Evolutionary conservation across 768 basidiomycete genomes (phyloP), one percentile per base, ranked within the genome.

Genomic region (Trametes meyenii): DNA sequence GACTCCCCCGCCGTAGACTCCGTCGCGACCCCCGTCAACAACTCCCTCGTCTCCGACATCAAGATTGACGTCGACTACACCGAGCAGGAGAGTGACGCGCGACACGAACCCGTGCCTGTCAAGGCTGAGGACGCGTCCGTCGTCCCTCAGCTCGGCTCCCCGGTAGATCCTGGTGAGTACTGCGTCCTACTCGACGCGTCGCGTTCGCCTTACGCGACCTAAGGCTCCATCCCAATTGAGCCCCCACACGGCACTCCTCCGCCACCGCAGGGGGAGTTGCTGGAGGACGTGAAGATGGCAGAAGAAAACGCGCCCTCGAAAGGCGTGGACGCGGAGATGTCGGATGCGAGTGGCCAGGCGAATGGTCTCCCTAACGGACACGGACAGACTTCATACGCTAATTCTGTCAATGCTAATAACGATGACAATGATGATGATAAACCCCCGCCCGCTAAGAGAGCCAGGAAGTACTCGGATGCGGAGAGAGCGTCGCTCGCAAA

Each of bases 371-470:
- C 68, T 63, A 68, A 70, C 59, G 71, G 70, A 60, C 70, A 66
- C 59, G 71, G 70, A 60, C 70, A 66, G 44, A 64, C 58, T 52
- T 69, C 71, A 60, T 72, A 72, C 64, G 67, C 71, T 72, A 72
- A 67, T 72, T 66, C 62, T 72, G 67, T 68, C 43, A 62, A 61
- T 68, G 61, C 67, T 68, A 66, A 66, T 71, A 65, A 67, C 67
- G 69, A 69, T 71, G 81, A 84, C 67, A 85, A 64, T 64, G 58
- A 87, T 61, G 85, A 87, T 63, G 79, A 83, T 60, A 77, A 80
- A 62, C 89, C 87, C 14, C 90, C 88, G n/a, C 92, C 92, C 29
- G 88, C 90, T 61, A 94, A 94, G 82, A 83, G 92, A 63, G 83
- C 89, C 29, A 78, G 92, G 67, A 86, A 86, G 76, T 78, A 85